Base-by-base conservation (phyloP, 345 rosid species). In the Salix brachista region DNA sequence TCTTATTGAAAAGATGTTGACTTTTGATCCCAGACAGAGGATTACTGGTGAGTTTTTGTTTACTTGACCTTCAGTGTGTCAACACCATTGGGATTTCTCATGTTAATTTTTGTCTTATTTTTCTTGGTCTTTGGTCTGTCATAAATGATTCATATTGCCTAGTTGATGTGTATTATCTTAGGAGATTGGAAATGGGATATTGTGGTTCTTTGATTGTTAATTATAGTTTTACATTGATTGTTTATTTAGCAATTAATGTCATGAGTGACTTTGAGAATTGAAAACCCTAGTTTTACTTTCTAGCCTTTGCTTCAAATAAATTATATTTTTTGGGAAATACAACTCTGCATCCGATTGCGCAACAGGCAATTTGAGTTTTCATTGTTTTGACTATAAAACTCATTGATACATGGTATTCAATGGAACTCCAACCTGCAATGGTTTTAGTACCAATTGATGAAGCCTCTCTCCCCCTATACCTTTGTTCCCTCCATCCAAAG, bases 1-100 rank as follows among this genome's bases (percentile, higher is more conserved):
- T 86, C 94, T 95, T 28, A 83, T 90, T 71, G 96, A 95, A 78
- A 95, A 87, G 91, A 93, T 95, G 94, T 78, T 95, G 32, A 90
- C 87, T 11, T 95, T 95, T 82, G 99, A 95, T 84, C 93, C 96
- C 26, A 83, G 91, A 65, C 82, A 36, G 79, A 90, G 98, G 87
- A 88, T 95, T 73, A 81, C 97, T 65, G 99, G 99, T 91, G 67
- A 85, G 85, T 30, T 30, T 75, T 74, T 67, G 19, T 60, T 65
- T 71, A 58, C 74, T 72, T 50, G 37, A 34, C 17, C 50, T 50
- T 44, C 25, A 30, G 21, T 37, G 18, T 54, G 44, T 3, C 19
- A 34, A 12, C 12, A 8, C 14, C 18, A 39, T 36, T 28, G 14
- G 58, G 50, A 13, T 66, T 77, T 10, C 34, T 44, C 14, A 1